These are phyloP conservation scores for Amanita rimosa DNA, from an alignment of 768 basidiomycete genomes.

Conservation along the genomic window DNA sequence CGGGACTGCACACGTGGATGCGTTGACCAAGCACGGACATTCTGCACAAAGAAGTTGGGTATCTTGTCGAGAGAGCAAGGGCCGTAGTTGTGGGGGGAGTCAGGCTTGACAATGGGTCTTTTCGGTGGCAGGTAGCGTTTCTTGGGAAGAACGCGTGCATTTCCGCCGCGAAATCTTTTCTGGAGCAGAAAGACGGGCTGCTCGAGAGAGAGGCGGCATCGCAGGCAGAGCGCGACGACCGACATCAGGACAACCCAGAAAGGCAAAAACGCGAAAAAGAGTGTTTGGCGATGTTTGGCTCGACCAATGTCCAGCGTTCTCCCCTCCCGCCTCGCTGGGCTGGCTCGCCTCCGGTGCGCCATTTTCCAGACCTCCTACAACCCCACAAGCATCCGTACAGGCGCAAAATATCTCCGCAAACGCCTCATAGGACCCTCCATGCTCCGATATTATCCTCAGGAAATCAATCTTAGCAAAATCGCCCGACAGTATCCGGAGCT, in stretches of 20 bases:
- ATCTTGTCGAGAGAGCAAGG: conserved; percentile 13
- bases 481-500: conserved; percentile 42
- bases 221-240: not conserved
- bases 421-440: conserved; percentile 81
- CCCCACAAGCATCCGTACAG: conserved; percentile 69
- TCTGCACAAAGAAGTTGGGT: conserved; percentile 21
- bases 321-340: conserved; percentile 45
- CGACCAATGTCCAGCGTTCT: conserved; percentile 25
- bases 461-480: conserved; percentile 43
- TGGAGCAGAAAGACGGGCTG: not conserved
- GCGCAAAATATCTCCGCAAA: conserved; percentile 83
- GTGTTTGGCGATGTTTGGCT: not conserved
- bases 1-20: conserved; percentile 22
- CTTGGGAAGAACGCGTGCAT: not conserved
- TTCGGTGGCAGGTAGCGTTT: not conserved
- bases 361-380: conserved; percentile 89
- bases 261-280: not conserved
- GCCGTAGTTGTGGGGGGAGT: not conserved
- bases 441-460: conserved; percentile 69
- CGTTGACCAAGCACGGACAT: conserved; percentile 28
- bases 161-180: not conserved
- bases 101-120: not conserved
- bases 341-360: conserved; percentile 51
- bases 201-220: conserved; percentile 4
- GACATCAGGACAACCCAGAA: not conserved